Base-by-base conservation (phyloP, 768 basidiomycete species). In the Pulveroboletus ravenelii region DNA sequence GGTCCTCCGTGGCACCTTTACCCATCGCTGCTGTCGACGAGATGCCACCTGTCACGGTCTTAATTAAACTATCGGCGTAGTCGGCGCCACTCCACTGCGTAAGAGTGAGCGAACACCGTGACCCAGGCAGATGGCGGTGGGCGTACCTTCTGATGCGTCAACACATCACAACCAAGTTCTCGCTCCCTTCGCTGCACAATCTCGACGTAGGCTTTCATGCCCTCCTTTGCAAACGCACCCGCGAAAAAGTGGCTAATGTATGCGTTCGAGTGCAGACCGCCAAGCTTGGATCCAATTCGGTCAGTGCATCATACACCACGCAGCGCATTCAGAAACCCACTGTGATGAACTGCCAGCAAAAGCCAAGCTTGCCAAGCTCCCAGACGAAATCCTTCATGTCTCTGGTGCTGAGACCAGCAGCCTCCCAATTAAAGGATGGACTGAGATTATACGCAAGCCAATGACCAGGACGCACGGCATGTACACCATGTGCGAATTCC, bases 21-120 rank as follows among this genome's bases (percentile, higher is more conserved):
- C 95, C 96, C 95, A 98, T 98, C n/a, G 96, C 95, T n/a, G 94
- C 81, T 10, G 95, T 98, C 42, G 92, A 93, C 34, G 92, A 95
- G 54, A 99, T 81, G 51, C 96, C 96, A 23, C 96, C 96, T 32
- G 96, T 99, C 48, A 97, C 91, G 7, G 95, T 94, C 81, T 92
- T 93, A 71, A 96, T 79, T 47, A 95, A 69, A 56, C 81, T 85
- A 69, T 96, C 93, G 32, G 89, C 88, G 60, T 91, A 94, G 69
- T 95, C 93, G 5, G 88, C 93, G 31, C 94, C 94, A 56, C 88
- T 91, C 93, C 93, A 96, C 90, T 93, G 59, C 25, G 48, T 13
- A 18, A 17, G 43, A 29, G 43, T 62, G 38, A 47, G 47, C 60
- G 62, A 68, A 47, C 52, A 44, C 17, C 25, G 36, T 17, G 34